phyloP scores from a whole-genome alignment of 2,329 filamentous ascomycete genomes.

The Colletotrichum graminicola region DNA sequence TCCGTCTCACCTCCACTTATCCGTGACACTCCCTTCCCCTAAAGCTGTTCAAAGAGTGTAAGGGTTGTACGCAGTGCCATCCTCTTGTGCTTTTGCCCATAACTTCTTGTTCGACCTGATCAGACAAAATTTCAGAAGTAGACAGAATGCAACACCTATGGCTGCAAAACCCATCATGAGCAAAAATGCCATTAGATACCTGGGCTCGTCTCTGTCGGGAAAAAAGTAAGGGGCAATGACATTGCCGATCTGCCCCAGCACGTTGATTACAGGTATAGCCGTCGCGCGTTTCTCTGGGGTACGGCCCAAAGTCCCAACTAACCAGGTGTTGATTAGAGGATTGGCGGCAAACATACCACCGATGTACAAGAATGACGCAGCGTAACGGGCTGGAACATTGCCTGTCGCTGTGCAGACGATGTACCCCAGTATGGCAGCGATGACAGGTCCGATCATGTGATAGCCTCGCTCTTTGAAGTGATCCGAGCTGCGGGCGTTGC shows the following conservation, averaged over 20 bases:
- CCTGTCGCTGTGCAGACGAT: not conserved
- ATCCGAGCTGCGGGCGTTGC: slow-evolving; percentile 72
- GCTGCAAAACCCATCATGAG: not conserved
- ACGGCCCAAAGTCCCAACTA: slow-evolving; percentile 48
- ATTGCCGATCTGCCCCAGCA: slow-evolving; percentile 53
- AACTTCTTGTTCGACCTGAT: not conserved
- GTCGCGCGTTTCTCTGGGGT: slow-evolving; percentile 54
- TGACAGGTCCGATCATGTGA: not conserved
- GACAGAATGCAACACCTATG: not conserved
- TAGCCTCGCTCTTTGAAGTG: not conserved
- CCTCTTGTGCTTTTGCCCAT: not conserved
- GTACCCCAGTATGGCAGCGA: not conserved
- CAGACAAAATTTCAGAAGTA: not conserved
- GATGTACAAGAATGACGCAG: slow-evolving; percentile 45
- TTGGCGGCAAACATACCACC: slow-evolving; percentile 52
- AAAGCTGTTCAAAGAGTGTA: not conserved
- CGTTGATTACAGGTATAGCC: slow-evolving; percentile 52
- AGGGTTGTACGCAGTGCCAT: not conserved
- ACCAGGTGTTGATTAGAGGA: slow-evolving; percentile 51
- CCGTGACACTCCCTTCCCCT: too few species aligned
- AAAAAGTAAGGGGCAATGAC: slow-evolving; percentile 56
- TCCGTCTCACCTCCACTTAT: too few species aligned
- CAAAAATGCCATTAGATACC: slow-evolving; percentile 40
- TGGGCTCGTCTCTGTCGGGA: slow-evolving; percentile 45
- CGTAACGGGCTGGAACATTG: not conserved